Evolutionary conservation across 345 rosid species (phyloP).

Genomic region (Hibiscus trionum): DNA sequence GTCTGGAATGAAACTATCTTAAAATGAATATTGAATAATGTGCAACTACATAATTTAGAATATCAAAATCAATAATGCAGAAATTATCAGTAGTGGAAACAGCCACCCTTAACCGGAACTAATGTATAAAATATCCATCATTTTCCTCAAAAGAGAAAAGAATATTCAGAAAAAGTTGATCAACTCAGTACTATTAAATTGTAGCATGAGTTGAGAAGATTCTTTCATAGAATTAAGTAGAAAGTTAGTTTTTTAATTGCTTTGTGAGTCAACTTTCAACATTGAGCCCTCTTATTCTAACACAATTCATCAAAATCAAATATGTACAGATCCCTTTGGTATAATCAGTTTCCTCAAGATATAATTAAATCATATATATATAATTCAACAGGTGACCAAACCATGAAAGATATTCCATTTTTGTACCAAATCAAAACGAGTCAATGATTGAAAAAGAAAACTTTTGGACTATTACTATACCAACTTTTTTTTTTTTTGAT

Average conservation of each 20-base stretch:
- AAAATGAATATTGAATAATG: too few species aligned
- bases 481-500: neutral
- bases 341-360: neutral
- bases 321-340: neutral
- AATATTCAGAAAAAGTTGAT: constrained; percentile 14
- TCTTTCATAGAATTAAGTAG: constrained; percentile 5
- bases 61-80: too few species aligned
- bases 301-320: neutral
- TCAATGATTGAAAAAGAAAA: too few species aligned
- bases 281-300: neutral
- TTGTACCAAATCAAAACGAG: neutral
- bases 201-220: constrained; percentile 9
- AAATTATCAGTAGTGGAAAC: constrained; percentile 14
- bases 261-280: constrained; percentile 14
- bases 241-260: constrained; percentile 20
- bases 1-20: too few species aligned
- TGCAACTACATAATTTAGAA: neutral
- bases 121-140: neutral
- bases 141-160: neutral
- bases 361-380: neutral
- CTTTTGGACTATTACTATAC: too few species aligned
- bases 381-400: constrained; percentile 29
- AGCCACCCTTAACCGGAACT: constrained; percentile 6
- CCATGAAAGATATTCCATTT: constrained; percentile 8
- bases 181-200: neutral